phyloP scores from a whole-genome alignment of 495 filamentous ascomycete species.

The Annulohypoxylon nitens region DNA sequence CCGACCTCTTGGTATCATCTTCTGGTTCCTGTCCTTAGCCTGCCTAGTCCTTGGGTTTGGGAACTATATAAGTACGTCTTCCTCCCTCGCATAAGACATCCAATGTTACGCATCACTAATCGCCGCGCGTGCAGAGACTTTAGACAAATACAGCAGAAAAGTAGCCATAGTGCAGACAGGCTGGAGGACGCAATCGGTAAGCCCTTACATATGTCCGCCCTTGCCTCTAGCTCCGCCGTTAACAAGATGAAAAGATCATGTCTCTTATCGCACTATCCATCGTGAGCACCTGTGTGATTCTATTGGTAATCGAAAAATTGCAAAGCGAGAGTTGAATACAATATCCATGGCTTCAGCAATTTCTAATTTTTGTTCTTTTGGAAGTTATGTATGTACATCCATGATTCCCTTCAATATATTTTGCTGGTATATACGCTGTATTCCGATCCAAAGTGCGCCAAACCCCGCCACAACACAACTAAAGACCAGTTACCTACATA shows the following conservation, averaged over 20 bases:
- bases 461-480: slow-evolving; percentile 18
- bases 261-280: slow-evolving; percentile 82
- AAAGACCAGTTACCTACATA: slow-evolving; percentile 11
- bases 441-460: slow-evolving; percentile 24
- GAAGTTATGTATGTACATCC: slow-evolving; percentile 44
- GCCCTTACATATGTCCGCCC: slow-evolving; percentile 41
- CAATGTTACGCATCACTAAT: slow-evolving; percentile 9
- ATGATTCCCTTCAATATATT: slow-evolving; percentile 30
- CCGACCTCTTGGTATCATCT: slow-evolving; percentile 85
- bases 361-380: neutral
- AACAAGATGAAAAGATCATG: slow-evolving; percentile 67
- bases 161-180: slow-evolving; percentile 91
- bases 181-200: slow-evolving; percentile 88
- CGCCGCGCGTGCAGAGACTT: slow-evolving; percentile 63
- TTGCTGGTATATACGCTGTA: slow-evolving; percentile 20
- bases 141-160: slow-evolving; percentile 83
- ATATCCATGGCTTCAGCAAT: slow-evolving; percentile 6
- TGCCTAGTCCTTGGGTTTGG: slow-evolving; percentile 82
- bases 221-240: neutral
- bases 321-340: slow-evolving; percentile 19
- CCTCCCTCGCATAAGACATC: neutral
- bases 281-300: slow-evolving; percentile 77
- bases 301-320: slow-evolving; percentile 59
- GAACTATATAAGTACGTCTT: slow-evolving; percentile 77
- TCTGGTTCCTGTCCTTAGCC: slow-evolving; percentile 83